Percentiles rank a stretch among this genome's conserved stretches.
Evolutionary conservation across 2,329 filamentous ascomycete genomes (phyloP).

Genomic region (Neofusicoccum sp.): DNA sequence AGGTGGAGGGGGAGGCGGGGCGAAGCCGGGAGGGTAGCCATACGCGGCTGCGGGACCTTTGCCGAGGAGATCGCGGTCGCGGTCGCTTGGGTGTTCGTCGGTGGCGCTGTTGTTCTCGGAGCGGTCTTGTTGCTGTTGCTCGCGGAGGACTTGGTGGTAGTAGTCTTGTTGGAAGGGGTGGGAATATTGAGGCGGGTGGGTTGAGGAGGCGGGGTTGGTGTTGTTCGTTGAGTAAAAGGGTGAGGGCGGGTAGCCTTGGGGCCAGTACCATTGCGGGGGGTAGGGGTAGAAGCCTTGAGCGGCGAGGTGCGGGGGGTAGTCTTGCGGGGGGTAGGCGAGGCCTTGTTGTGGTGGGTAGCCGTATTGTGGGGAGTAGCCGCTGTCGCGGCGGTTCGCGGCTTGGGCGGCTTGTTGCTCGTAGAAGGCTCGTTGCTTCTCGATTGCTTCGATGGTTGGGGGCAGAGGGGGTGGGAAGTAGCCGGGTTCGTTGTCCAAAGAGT

Average conservation of each 20-base stretch:
- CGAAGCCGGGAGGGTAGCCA: not conserved
- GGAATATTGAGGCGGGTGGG: not conserved
- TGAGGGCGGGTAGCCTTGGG: not conserved
- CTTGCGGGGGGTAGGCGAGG: not conserved
- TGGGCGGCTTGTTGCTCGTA: constrained; percentile 9
- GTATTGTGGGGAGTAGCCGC: constrained; percentile 10
- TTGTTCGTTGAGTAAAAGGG: not conserved
- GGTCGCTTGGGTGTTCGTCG: too few species aligned
- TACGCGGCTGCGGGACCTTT: not conserved
- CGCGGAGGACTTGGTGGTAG: constrained; percentile 12
- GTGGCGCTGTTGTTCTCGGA: not conserved
- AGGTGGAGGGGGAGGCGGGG: not conserved
- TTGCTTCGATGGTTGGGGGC: not conserved
- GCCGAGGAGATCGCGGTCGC: too few species aligned
- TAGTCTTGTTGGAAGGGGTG: too few species aligned
- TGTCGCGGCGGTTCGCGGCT: not conserved
- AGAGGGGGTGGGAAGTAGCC: not conserved
- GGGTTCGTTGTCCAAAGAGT: not conserved
- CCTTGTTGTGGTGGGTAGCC: not conserved
- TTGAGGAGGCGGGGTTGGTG: not conserved
- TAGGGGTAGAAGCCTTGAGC: constrained; percentile 1
- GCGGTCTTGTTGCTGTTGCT: constrained; percentile 4
- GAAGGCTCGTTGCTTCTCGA: constrained; percentile 2
- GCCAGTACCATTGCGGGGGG: constrained; percentile 6
- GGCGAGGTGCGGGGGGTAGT: not conserved